These are phyloP conservation scores for Phellopilus nigrolimitatus DNA, from an alignment of 1,284 basidiomycete species.

Conservation along the genomic window DNA sequence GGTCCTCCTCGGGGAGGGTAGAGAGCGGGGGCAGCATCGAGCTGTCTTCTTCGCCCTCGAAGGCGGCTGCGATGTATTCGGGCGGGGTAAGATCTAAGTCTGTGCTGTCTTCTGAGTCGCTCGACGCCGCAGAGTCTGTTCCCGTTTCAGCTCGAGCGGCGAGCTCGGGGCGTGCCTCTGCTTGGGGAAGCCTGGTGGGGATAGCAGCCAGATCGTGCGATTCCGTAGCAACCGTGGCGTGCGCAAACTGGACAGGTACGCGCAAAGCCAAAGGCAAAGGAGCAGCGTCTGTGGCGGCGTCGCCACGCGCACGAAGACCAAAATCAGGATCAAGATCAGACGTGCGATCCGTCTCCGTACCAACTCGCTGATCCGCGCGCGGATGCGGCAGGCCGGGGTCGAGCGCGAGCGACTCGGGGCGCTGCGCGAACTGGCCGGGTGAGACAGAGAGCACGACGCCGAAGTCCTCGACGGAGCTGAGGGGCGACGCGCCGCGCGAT, in stretches of 20 bases:
- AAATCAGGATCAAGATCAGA: too few relatives aligned
- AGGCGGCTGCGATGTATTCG: not conserved
- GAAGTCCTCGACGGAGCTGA: constrained; percentile 15
- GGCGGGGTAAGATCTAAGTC: not conserved
- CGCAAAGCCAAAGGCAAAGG: too few relatives aligned
- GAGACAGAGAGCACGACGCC: constrained; percentile 10
- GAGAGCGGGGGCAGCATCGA: constrained; percentile 19
- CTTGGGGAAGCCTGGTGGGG: too few relatives aligned
- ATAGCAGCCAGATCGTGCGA: too few relatives aligned
- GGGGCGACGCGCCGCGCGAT: constrained; percentile 8
- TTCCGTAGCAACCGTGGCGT: too few relatives aligned
- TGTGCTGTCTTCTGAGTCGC: not conserved
- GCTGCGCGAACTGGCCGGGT: constrained; percentile 6
- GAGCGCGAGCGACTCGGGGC: constrained; percentile 14
- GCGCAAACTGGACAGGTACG: too few relatives aligned
- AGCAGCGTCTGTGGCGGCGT: too few relatives aligned
- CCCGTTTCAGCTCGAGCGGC: not conserved
- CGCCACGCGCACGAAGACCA: too few relatives aligned
- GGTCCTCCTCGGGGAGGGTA: constrained; percentile 16
- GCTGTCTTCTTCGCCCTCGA: constrained; percentile 16
- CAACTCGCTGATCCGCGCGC: not conserved
- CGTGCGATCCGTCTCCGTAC: not conserved
- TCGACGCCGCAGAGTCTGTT: not conserved
- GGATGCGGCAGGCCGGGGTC: constrained; percentile 11
- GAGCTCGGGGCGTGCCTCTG: not conserved